Percentiles rank a stretch among this genome's conserved stretches.
phyloP scores from a whole-genome alignment of 108 stramenopile genomes.

The Seminavis robusta region DNA sequence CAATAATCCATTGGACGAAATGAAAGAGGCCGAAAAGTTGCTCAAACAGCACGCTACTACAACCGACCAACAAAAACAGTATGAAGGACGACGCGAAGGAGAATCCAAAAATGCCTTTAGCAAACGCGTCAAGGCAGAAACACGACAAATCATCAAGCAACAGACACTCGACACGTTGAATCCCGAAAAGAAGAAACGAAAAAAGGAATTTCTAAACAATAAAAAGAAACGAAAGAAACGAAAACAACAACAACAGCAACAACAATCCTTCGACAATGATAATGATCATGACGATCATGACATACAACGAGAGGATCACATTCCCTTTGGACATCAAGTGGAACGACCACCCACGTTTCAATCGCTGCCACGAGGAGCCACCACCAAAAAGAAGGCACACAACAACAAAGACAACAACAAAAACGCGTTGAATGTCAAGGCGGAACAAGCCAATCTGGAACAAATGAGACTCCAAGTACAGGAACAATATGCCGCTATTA shows the following conservation, averaged over 20 bases:
- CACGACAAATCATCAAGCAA: slow-evolving; percentile 30
- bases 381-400: slow-evolving; percentile 2
- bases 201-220: slow-evolving; percentile 44
- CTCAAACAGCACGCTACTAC: no score
- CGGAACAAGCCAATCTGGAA: slow-evolving; percentile 55
- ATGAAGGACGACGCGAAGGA: slow-evolving; percentile 41
- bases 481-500: slow-evolving; percentile 56
- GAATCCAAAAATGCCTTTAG: slow-evolving; percentile 53
- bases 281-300: slow-evolving; percentile 8
- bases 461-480: slow-evolving; percentile 53
- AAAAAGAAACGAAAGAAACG: slow-evolving; percentile 46
- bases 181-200: slow-evolving; percentile 31
- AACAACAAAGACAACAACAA: slow-evolving; percentile 2
- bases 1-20: slow-evolving; percentile 14
- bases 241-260: background rate
- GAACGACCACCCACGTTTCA: slow-evolving; percentile 57
- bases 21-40: background rate
- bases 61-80: no score
- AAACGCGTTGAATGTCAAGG: slow-evolving; percentile 25
- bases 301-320: slow-evolving; percentile 1
- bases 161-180: slow-evolving; percentile 13
- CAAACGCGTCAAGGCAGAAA: slow-evolving; percentile 45
- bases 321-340: slow-evolving; percentile 41
- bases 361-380: slow-evolving; percentile 52
- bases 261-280: background rate